These are phyloP conservation scores for Starmerella lactis-condensi DNA, from an alignment of 805 yeast species.

Conservation along the genomic window DNA sequence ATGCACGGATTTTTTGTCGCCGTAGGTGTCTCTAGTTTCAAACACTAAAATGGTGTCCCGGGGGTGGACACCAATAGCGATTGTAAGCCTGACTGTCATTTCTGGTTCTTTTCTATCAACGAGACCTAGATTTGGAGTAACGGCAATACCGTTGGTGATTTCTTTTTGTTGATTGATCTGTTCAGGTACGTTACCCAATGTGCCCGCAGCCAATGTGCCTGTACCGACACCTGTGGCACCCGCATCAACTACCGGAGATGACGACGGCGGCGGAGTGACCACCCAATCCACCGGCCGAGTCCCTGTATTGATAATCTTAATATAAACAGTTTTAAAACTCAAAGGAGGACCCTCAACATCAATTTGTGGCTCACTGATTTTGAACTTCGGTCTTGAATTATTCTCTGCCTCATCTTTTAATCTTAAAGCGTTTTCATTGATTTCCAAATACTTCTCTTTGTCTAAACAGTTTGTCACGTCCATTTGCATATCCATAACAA, in stretches of 20 bases:
- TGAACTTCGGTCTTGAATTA: conserved; percentile 26
- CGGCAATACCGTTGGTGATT: conserved; percentile 1
- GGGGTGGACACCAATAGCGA: conserved; percentile 6
- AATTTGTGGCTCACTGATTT: conserved; percentile 24
- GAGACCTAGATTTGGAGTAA: conserved; percentile 7
- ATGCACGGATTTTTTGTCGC: conserved; percentile 6
- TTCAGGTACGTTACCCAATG: not conserved
- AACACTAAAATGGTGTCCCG: conserved; percentile 11
- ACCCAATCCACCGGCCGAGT: conserved; percentile 9
- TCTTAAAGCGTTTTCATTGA: conserved; percentile 26
- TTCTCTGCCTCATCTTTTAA: conserved; percentile 31
- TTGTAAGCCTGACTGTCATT: conserved; percentile 1
- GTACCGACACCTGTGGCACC: not conserved
- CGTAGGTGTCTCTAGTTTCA: not conserved
- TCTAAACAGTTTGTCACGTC: conserved; percentile 24
- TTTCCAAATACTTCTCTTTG: conserved; percentile 21
- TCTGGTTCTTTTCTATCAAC: conserved; percentile 6
- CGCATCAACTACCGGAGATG: conserved; percentile 2
- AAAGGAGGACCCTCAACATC: conserved; percentile 18
- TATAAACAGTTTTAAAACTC: conserved; percentile 1
- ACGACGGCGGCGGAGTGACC: too few relatives aligned
- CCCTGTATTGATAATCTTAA: conserved; percentile 9
- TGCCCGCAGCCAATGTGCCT: conserved; percentile 13
- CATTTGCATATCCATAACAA: conserved; percentile 25
- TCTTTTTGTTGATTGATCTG: not conserved